Conservation (phyloP, 139 green algal genomes). For the Coelastrella sp. region DNA sequence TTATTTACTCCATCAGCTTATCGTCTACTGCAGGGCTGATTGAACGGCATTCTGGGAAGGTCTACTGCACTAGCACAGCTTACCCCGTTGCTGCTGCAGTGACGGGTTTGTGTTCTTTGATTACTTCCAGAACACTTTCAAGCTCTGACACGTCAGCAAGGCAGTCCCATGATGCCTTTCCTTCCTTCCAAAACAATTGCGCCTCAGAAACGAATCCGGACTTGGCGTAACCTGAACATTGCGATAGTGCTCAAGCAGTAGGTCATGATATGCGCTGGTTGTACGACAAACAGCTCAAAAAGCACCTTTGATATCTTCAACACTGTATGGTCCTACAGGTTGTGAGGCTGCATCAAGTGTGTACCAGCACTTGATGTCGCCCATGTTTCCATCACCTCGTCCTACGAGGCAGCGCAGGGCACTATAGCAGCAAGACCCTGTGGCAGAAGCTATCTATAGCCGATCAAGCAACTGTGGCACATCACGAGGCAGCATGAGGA, state of each 20-base stretch:
- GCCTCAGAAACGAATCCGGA: constrained; percentile 34
- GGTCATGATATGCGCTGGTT: not conserved
- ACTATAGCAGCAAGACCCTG: no score
- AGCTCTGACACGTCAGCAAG: constrained; percentile 50
- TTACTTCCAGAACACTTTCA: constrained; percentile 20
- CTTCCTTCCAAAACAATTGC: constrained; percentile 55
- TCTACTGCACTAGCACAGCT: not conserved
- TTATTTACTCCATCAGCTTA: no score
- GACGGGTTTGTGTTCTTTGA: not conserved
- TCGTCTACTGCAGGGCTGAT: no score
- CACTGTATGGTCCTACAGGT: constrained; percentile 55
- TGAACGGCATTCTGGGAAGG: no score
- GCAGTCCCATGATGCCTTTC: constrained; percentile 46
- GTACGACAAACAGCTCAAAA: not conserved
- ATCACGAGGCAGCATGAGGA: no score
- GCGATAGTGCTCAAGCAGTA: not conserved
- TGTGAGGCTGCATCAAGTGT: constrained; percentile 27
- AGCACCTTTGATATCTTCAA: constrained; percentile 48
- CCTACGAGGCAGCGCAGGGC: no score
- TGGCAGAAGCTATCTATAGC: no score
- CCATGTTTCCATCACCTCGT: no score
- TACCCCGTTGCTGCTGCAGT: constrained; percentile 25
- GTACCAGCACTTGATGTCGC: constrained; percentile 27
- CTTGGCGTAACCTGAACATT: constrained; percentile 45
- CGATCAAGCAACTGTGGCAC: no score